These are phyloP conservation scores for Tetracladium setigerum DNA, from an alignment of 495 filamentous ascomycete genomes.

Conservation along the genomic window DNA sequence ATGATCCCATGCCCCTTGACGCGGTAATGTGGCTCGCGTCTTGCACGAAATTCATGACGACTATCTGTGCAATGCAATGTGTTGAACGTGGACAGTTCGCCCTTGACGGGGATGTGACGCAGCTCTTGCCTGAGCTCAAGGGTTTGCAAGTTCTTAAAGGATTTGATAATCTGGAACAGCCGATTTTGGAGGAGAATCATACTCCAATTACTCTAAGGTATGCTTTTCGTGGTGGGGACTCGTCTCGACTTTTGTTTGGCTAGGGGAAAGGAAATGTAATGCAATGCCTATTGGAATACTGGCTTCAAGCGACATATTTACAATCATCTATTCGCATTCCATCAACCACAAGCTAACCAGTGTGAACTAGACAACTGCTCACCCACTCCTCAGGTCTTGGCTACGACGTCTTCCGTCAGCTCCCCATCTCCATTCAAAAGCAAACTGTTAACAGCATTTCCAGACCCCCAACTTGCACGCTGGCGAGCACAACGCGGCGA, in stretches of 20 bases:
- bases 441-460: neutral
- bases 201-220: slow-evolving; percentile 41
- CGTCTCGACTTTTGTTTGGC: no score
- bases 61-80: slow-evolving; percentile 53
- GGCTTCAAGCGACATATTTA: no score
- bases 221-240: no score
- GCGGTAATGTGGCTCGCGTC: slow-evolving; percentile 49
- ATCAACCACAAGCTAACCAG: no score
- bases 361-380: slow-evolving; percentile 16
- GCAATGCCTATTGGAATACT: no score
- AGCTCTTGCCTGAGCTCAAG: slow-evolving; percentile 22
- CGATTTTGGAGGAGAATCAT: slow-evolving; percentile 37
- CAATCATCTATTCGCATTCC: no score
- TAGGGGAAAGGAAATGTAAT: no score
- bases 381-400: slow-evolving; percentile 14
- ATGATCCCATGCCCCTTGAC: slow-evolving; percentile 38
- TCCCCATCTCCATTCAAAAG: neutral
- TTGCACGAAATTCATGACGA: slow-evolving; percentile 47
- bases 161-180: slow-evolving; percentile 29
- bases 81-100: slow-evolving; percentile 45
- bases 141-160: slow-evolving; percentile 20
- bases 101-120: slow-evolving; percentile 17
- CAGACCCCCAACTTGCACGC: neutral
- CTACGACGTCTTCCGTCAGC: slow-evolving; percentile 8
- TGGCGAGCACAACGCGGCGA: neutral